A percentile compares a stretch with the other conserved stretches of the same genome.
phyloP scores from a whole-genome alignment of 1,284 basidiomycete genomes.

The Boletus sp. region DNA sequence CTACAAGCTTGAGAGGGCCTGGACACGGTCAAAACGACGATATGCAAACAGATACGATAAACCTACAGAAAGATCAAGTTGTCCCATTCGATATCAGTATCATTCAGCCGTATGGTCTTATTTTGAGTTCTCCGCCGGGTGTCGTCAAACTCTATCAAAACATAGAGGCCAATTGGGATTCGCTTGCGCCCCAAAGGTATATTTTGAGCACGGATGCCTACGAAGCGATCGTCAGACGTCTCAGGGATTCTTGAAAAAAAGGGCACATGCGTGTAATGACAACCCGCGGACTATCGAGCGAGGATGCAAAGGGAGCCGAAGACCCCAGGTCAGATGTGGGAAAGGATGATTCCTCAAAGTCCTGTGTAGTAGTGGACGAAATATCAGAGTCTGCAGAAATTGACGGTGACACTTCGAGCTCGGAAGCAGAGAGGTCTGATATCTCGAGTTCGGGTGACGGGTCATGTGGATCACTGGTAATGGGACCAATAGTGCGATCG shows the following conservation, averaged over 20 bases:
- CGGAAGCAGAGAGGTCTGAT: background rate
- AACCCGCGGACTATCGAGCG: background rate
- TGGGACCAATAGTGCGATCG: background rate
- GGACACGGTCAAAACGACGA: background rate
- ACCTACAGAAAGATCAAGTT: slow-evolving; percentile 2
- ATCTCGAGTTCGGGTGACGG: background rate
- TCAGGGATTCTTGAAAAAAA: background rate
- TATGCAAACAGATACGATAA: background rate
- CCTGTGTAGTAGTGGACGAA: background rate
- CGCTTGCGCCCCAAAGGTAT: slow-evolving; percentile 4
- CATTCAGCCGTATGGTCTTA: background rate
- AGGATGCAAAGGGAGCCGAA: background rate
- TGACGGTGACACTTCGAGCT: background rate
- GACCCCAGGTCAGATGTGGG: background rate
- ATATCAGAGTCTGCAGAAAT: background rate
- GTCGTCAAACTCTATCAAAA: background rate
- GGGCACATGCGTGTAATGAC: slow-evolving; percentile 1
- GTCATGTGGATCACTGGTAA: background rate
- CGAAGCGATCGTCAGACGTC: background rate
- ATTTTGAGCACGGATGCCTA: slow-evolving; percentile 13
- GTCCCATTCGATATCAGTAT: slow-evolving; percentile 2
- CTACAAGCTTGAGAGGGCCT: slow-evolving; percentile 11
- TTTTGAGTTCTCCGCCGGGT: background rate
- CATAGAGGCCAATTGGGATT: background rate
- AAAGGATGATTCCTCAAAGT: background rate